Evolutionary conservation across 768 basidiomycete species (phyloP), one percentile per base, ranked within the genome.

Genomic region (Rhodotorula graminis): DNA sequence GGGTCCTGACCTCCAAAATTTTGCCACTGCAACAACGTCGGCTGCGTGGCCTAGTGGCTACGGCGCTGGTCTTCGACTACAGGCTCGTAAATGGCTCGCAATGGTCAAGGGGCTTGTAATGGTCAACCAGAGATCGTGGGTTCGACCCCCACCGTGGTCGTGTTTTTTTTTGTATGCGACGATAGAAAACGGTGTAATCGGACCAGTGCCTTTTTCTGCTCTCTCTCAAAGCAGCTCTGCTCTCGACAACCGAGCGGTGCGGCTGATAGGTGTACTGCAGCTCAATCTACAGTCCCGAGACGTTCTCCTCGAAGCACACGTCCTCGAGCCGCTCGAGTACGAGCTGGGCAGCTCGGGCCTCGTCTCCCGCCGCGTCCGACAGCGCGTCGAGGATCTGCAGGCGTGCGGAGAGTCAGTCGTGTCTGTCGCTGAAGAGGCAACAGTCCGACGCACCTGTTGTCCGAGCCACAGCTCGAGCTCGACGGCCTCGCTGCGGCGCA

Each of bases 391-490:
- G 71, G 12, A 72, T 31, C 71, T 72, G 61, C 29, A n/a, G 23
- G 9, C n/a, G 14, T 10, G 37, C 2, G 37, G 18, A n/a, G 5
- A 16, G 18, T 59, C 14, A 19, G 29, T 14, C 1, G 0, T n/a
- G n/a, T n/a, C n/a, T n/a, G n/a, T n/a, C 2, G 14, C 15, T 27
- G 33, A n/a, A 16, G 6, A 27, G 33, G 23, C 19, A 49, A 0
- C 21, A 37, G 33, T 44, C 5, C 40, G 19, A 40, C 71, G 56
- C 27, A 71, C 70, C 27, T 65, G 37, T 25, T 62, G 46, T 2
- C 65, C 56, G 0, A 72, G 25, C 71, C 71, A 72, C 29, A 72
- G 33, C 49, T 67, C 71, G 7, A 67, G 12, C 61, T 72, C 65
- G n/a, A 72, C 31, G 29, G 18, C 37, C 19, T 44, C 44, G 23